Percentiles rank a stretch among this genome's conserved stretches.
Evolutionary conservation across 495 filamentous ascomycete species (phyloP).

Genomic region (Daldinia loculata): DNA sequence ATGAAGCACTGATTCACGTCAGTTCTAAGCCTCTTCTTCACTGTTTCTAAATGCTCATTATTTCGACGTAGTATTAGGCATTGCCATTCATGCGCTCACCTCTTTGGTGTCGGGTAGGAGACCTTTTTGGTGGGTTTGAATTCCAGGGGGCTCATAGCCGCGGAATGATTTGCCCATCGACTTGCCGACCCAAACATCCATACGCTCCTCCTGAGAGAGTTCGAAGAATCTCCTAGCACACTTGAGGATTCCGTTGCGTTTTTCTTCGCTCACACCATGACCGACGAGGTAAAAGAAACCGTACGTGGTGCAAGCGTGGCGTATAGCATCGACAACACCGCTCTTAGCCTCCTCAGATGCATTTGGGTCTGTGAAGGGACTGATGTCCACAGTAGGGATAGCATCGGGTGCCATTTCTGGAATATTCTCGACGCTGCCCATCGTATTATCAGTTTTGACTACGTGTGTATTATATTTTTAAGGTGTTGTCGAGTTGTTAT

Average conservation of each 20-base stretch:
- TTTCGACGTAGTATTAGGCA: neutral
- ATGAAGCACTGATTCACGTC: slow-evolving; percentile 48
- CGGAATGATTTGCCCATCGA: slow-evolving; percentile 56
- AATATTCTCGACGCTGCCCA: slow-evolving; percentile 35
- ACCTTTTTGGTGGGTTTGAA: slow-evolving; percentile 59
- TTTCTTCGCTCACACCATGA: slow-evolving; percentile 37
- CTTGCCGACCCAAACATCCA: slow-evolving; percentile 44
- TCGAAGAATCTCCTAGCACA: slow-evolving; percentile 58
- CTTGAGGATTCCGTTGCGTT: slow-evolving; percentile 48
- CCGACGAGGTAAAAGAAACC: slow-evolving; percentile 58
- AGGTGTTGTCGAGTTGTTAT: neutral
- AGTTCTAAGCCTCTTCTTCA: neutral
- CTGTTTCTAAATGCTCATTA: neutral
- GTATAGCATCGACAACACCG: slow-evolving; percentile 35
- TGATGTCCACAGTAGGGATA: slow-evolving; percentile 48
- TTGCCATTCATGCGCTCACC: slow-evolving; percentile 41
- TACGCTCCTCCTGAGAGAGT: slow-evolving; percentile 58
- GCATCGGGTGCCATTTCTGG: slow-evolving; percentile 26
- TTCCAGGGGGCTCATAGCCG: slow-evolving; percentile 61
- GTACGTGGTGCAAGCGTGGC: slow-evolving; percentile 58
- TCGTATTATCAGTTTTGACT: slow-evolving; percentile 23
- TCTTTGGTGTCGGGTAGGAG: slow-evolving; percentile 62
- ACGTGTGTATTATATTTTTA: neutral
- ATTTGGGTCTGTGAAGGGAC: slow-evolving; percentile 45
- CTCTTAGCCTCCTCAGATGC: slow-evolving; percentile 25